Base-by-base conservation (phyloP, 2,329 filamentous ascomycete species). In the Didymella glomerata region DNA sequence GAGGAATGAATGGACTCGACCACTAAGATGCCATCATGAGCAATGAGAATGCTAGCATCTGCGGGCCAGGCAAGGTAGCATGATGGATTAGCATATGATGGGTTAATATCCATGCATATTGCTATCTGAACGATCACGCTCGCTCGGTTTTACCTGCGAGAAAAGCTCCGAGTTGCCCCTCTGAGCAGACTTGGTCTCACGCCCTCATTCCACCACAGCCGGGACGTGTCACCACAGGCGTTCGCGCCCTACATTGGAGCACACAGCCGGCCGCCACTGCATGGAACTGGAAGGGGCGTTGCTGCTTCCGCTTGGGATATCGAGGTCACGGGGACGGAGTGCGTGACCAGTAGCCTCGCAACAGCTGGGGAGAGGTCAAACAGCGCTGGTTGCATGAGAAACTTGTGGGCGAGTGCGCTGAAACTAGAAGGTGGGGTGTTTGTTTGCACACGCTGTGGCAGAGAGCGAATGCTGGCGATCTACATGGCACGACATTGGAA, bases 351-450 rank as follows among this genome's bases (percentile, higher is more conserved):
- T 16, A 53, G 45, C 32, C 18, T 50, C 36, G 24, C 40, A 41
- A 41, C 3, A 48, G 20, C 34, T 20, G 34, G 9, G 20, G 32
- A 40, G 40, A 36, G 11, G 48, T 61, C 58, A 62, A 54, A 66
- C 61, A 62, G 51, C 46, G 48, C 57, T 62, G 61, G 61, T 64
- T 64, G 63, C 61, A 62, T 52, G 34, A 54, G 47, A 36, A 64
- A 63, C 62, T 59, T 62, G 57, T 46, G 50, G 53, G 59, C 34
- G 58, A 54, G 58, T 54, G 50, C 57, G 53, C 47, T 64, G 67
- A 68, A 68, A 69, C 65, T 48, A 55, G 32, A 18, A 34, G 45
- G 49, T 50, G 53, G 57, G 44, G 52, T 27, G 56, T 50, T 46
- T 59, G 40, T 30, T 24, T 49, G 24, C 30, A 38, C 48, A 14